Evolutionary conservation across 495 filamentous ascomycete genomes (phyloP), one percentile per base, ranked within the genome.

Genomic region (Amorphotheca resinae): DNA sequence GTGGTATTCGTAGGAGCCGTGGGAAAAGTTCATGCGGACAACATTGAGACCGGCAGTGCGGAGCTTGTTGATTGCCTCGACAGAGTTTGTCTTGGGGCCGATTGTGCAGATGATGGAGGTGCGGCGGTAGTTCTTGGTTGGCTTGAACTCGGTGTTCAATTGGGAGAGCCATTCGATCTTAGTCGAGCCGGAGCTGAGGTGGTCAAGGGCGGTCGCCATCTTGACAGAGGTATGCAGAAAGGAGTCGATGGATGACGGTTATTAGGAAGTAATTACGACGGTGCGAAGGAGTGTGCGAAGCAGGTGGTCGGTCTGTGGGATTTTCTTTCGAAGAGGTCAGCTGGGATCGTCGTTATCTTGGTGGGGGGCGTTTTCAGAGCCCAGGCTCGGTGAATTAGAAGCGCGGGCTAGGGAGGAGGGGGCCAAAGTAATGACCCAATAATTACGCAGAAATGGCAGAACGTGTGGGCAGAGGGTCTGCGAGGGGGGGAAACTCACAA

Each of bases 71-170:
- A 98, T 93, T 59, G 84, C 87, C 71, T 95, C 84, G 34, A 86
- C 82, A 33, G 87, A 93, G 72, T 98, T 98, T 41, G 93, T 96
- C 82, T 98, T 98, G 52, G 91, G 91, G 38, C 91, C 91, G 64
- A 98, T 98, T 59, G 91, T 98, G 66, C 91, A 83, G 63, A 98
- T 95, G 72, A 98, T 98, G 49, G 89, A 94, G 41, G 93, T 93
- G 46, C 93, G 84, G 50, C 91, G 84, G 61, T 88, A 89, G 69
- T 86, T 85, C 68, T 82, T 82, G 35, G 73, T 67, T 22, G 89
- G 87, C 37, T 77, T 69, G 65, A 79, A 81, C 53, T 87, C 79
- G 42, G 85, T 88, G 66, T 77, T 76, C 33, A 78, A 68, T 46
- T 80, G 72, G 56, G 85, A 77, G 51, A 93, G 78, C 91, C 91